Evolutionary conservation across 208 protist species (phyloP).

Genomic region (Leishmania braziliensis): DNA sequence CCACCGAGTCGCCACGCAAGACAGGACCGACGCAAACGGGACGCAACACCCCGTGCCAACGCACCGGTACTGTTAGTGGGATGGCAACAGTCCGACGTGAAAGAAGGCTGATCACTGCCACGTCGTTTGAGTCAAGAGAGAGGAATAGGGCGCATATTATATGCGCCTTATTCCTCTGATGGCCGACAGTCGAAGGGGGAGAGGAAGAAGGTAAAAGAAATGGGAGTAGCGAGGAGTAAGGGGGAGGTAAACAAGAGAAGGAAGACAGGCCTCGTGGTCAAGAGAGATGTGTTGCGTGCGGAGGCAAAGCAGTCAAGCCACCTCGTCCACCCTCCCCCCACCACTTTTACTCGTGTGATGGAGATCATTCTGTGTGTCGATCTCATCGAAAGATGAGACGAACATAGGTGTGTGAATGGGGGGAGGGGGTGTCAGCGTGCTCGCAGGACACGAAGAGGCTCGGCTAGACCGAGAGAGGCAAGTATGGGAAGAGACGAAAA

Average conservation of each 20-base stretch:
- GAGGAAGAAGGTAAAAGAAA: not conserved
- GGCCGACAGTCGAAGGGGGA: not conserved
- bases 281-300: not conserved
- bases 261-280: not conserved
- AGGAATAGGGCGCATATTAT: not conserved
- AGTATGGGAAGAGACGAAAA: not conserved
- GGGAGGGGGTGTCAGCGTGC: not conserved
- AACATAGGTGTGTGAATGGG: not conserved
- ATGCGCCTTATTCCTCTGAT: not conserved
- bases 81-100: not conserved
- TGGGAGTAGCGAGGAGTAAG: not conserved
- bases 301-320: not conserved
- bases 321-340: not conserved
- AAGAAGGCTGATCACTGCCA: not conserved
- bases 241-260: not conserved
- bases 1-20: not conserved
- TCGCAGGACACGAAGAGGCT: not conserved
- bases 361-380: not conserved
- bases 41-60: not conserved
- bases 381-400: not conserved
- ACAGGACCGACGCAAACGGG: not conserved
- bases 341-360: not conserved
- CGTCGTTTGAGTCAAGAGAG: not conserved
- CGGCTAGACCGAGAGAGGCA: not conserved
- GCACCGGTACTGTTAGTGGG: not conserved